Conservation (phyloP, 129 eudicot species). For the Centrapalus pauciflorus region DNA sequence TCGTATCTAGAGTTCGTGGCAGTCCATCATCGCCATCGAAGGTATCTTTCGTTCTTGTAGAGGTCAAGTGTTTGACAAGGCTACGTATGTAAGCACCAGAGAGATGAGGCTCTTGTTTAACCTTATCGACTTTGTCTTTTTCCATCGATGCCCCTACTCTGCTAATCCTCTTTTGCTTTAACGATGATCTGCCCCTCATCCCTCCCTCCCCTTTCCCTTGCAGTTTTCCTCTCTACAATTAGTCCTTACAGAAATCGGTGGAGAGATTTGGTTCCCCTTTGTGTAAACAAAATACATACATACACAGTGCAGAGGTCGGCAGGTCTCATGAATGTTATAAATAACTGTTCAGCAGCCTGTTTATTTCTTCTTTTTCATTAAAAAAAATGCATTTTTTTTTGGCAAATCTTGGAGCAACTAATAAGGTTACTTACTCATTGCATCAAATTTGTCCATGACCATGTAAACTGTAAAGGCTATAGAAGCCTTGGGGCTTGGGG, state of each 20-base stretch:
- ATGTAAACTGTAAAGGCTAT: too few species aligned
- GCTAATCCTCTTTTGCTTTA: conserved; percentile 29
- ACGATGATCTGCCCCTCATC: conserved; percentile 53
- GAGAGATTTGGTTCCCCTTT: conserved; percentile 31
- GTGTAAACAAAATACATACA: conserved; percentile 34
- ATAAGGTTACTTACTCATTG: not conserved
- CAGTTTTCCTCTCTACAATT: not conserved
- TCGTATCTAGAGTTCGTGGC: conserved; percentile 6
- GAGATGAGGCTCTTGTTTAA: conserved; percentile 53
- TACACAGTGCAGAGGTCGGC: conserved; percentile 36
- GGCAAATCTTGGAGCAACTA: not conserved
- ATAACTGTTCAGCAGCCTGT: conserved; percentile 40
- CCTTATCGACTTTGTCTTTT: conserved; percentile 30
- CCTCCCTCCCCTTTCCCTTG: conserved; percentile 19
- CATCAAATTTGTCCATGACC: too few species aligned
- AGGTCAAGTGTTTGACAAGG: conserved; percentile 70
- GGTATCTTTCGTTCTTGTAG: conserved; percentile 47
- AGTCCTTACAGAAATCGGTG: conserved; percentile 7
- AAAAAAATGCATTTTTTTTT: not conserved
- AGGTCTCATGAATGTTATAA: conserved; percentile 55
- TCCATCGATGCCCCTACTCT: conserved; percentile 32
- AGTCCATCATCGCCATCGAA: conserved; percentile 3
- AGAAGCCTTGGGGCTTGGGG: too few species aligned
- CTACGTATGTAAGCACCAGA: conserved; percentile 77
- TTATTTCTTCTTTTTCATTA: conserved; percentile 22